A percentile compares a stretch with the other conserved stretches of the same genome.
phyloP scores from a whole-genome alignment of 1,284 basidiomycete genomes.

The Pulchroboletus neoregius region DNA sequence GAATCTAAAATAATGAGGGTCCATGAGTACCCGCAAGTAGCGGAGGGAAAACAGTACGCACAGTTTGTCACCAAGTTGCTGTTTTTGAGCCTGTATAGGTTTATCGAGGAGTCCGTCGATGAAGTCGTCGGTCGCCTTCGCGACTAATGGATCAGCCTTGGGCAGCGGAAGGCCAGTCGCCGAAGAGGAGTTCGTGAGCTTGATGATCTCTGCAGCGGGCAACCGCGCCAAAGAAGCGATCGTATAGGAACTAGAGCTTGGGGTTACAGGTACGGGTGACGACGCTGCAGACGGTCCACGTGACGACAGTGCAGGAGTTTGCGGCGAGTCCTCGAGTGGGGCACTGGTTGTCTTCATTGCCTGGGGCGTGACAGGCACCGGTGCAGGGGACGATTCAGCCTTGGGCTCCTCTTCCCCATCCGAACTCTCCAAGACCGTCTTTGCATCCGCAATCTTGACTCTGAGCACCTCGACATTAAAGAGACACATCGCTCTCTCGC shows the following conservation, averaged over 20 bases:
- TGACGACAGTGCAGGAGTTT: conserved; percentile 69
- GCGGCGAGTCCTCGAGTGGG: conserved; percentile 50
- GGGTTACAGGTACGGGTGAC: conserved; percentile 59
- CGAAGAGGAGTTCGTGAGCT: conserved; percentile 50
- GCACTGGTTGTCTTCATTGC: conserved; percentile 48
- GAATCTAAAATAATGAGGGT: conserved; percentile 44
- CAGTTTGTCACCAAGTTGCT: conserved; percentile 77
- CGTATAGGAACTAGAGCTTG: conserved; percentile 44
- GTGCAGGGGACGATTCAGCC: conserved; percentile 17
- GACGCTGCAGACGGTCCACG: conserved; percentile 66
- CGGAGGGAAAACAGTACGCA: conserved; percentile 37
- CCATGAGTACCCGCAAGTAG: no score
- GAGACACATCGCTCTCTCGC: conserved; percentile 84
- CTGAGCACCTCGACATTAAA: conserved; percentile 82
- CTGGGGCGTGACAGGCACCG: conserved; percentile 54
- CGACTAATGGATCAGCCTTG: conserved; percentile 65
- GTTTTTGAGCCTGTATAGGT: conserved; percentile 69
- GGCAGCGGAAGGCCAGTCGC: conserved; percentile 61
- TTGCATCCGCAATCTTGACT: conserved; percentile 78
- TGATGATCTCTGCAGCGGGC: conserved; percentile 68
- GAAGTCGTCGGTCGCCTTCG: conserved; percentile 73
- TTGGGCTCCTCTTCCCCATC: conserved; percentile 51
- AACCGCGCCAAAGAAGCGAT: conserved; percentile 60
- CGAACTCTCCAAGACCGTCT: conserved; percentile 70
- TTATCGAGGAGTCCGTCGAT: conserved; percentile 67